Evolutionary conservation across 768 basidiomycete genomes (phyloP).

Genomic region (Lyophyllum atratum): DNA sequence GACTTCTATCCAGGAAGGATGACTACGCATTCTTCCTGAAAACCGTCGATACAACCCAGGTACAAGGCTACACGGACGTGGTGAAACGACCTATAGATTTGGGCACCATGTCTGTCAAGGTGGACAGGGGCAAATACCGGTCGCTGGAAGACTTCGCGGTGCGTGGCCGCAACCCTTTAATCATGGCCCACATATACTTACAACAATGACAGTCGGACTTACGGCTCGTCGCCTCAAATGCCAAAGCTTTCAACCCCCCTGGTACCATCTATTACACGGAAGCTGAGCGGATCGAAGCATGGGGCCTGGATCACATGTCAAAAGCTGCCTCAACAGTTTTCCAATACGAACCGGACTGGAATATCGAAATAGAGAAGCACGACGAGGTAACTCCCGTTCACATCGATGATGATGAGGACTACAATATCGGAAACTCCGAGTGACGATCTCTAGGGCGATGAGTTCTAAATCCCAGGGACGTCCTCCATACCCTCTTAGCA

Average conservation of each 20-base stretch:
- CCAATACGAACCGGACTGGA: conserved; percentile 84
- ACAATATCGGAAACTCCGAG: conserved; percentile 28
- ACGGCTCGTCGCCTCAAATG: conserved; percentile 72
- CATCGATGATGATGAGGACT: conserved; percentile 42
- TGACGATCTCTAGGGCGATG: too few species aligned
- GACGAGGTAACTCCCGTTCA: conserved; percentile 45
- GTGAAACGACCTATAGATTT: conserved; percentile 92
- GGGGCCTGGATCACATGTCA: conserved; percentile 73
- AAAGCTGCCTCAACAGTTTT: conserved; percentile 74
- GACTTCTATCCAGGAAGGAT: conserved; percentile 59
- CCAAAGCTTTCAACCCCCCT: conserved; percentile 76
- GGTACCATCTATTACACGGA: conserved; percentile 75
- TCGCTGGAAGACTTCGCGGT: conserved; percentile 82
- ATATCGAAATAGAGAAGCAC: conserved; percentile 75
- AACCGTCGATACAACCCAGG: conserved; percentile 62
- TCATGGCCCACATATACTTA: conserved; percentile 6
- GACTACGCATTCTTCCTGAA: conserved; percentile 82
- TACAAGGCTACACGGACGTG: conserved; percentile 64
- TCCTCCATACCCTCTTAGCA: too few species aligned
- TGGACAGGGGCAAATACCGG: conserved; percentile 73
- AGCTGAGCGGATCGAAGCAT: conserved; percentile 69
- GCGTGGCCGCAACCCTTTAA: conserved; percentile 26
- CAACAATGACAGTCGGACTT: conserved; percentile 58
- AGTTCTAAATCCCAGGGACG: too few species aligned
- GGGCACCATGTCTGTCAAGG: conserved; percentile 81